Conservation (phyloP, 768 basidiomycete species). For the Scleroderma citrinum region DNA sequence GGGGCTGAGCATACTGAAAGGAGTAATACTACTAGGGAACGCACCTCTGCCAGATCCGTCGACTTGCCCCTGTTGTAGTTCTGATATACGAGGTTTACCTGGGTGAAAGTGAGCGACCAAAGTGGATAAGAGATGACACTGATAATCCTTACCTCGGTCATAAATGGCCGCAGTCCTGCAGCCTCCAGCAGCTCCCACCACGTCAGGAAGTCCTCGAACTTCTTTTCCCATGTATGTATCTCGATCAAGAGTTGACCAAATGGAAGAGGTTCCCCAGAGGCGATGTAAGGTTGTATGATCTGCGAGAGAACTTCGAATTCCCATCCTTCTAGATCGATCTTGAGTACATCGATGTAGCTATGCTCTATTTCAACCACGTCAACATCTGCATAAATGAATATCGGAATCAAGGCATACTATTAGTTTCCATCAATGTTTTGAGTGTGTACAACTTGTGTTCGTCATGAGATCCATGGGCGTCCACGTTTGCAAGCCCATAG, state of each 20-base stretch:
- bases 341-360: slow-evolving; percentile 35
- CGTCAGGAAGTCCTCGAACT: slow-evolving; percentile 30
- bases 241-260: slow-evolving; percentile 46
- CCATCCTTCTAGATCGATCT: slow-evolving; percentile 45
- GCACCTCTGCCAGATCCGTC: slow-evolving; percentile 46
- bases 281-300: slow-evolving; percentile 33
- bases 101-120: slow-evolving; percentile 5
- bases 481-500: slow-evolving; percentile 34
- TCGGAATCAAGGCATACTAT: slow-evolving; percentile 28
- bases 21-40: neutral
- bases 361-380: slow-evolving; percentile 19
- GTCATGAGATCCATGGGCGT: slow-evolving; percentile 29
- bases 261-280: slow-evolving; percentile 34
- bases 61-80: slow-evolving; percentile 46
- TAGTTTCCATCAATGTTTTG: slow-evolving; percentile 37
- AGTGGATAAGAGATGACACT: neutral
- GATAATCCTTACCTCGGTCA: slow-evolving; percentile 33
- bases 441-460: slow-evolving; percentile 41
- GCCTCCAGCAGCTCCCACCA: slow-evolving; percentile 46
- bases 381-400: neutral
- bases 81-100: slow-evolving; percentile 54
- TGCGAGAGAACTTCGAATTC: slow-evolving; percentile 40
- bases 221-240: slow-evolving; percentile 36
- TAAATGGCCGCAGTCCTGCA: slow-evolving; percentile 43
- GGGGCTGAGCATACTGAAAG: slow-evolving; percentile 1